These are phyloP conservation scores for Psilocybe mexicana DNA, from an alignment of 1,284 basidiomycete genomes.

Conservation along the genomic window DNA sequence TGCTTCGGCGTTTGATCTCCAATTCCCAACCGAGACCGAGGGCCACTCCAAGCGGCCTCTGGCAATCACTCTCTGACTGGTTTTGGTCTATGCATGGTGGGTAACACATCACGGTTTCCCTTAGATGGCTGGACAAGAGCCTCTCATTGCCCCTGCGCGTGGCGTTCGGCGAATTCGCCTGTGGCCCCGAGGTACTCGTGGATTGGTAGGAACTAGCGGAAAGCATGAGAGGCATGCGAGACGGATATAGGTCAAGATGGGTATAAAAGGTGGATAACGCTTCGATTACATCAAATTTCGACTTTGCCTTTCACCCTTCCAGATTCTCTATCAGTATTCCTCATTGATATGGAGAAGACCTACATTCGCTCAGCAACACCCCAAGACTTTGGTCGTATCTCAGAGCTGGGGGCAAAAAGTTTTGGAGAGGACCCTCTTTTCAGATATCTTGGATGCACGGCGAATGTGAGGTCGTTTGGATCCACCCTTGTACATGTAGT, in stretches of 20 bases:
- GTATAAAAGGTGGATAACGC: neutral
- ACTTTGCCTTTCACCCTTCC: neutral
- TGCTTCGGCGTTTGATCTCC: neutral
- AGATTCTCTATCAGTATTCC: neutral
- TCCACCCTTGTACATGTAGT: neutral
- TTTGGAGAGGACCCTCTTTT: conserved; percentile 12
- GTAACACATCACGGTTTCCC: neutral
- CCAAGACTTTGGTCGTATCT: conserved; percentile 14
- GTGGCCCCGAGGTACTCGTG: neutral
- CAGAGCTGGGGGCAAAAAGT: conserved; percentile 1
- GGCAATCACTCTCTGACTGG: neutral
- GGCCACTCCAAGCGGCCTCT: neutral
- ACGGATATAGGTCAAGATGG: neutral
- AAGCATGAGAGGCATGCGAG: neutral
- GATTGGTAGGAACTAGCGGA: neutral
- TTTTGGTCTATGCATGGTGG: neutral
- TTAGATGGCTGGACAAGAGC: neutral
- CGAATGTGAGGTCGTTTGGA: conserved; percentile 6
- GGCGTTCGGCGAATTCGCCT: neutral
- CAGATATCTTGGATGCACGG: conserved; percentile 12
- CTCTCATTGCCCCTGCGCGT: neutral
- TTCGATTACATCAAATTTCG: neutral
- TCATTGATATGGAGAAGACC: conserved; percentile 1
- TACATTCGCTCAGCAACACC: conserved; percentile 11
- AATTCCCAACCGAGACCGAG: neutral